Evolutionary conservation across 1,139 yeast species (phyloP), one percentile per base, ranked within the genome.

Genomic region (Hansenula lynferdii): DNA sequence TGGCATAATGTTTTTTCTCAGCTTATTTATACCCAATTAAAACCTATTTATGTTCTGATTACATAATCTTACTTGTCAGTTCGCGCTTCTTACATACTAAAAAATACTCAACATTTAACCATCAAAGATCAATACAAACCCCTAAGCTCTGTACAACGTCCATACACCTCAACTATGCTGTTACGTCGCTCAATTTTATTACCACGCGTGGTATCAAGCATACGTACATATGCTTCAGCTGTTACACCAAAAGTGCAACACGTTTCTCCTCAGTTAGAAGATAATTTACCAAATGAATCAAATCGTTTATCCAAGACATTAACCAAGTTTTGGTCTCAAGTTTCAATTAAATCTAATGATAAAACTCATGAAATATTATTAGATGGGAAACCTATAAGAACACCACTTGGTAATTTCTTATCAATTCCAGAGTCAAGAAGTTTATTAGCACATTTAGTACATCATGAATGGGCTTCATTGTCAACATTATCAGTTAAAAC

Each of bases 401-500:
- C 98, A 0, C 96, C 97, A 0, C 63, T 80, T 37, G 97, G 97
- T 1, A 71, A 79, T 56, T 72, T 77, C 12, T 60, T 92, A 42
- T 64, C 76, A 2, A 63, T 94, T 15, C 95, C 96, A 2, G 25
- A n/a, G n/a, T 12, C 56, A 61, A 25, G 47, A 64, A 15, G 83
- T 85, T 56, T 75, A 18, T 66, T 92, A 47, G 96, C 97, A 0
- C 70, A 80, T 49, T 63, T 90, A 54, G 67, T 94, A 30, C 80
- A 80, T 31, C 89, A 87, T 55, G 99, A 92, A 64, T 94, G 98
- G 98, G 72, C 79, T 39, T 74, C 75, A 37, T 65, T 92, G 42
- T 78, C 95, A 1, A 72, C 75, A 41, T 69, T 83, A 47, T 77
- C 83, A 47, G 76, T 90, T 51, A 85, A 85, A 57, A 83, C 92